phyloP scores from a whole-genome alignment of 164 flowering plant species.

The Berberis vulgaris region DNA sequence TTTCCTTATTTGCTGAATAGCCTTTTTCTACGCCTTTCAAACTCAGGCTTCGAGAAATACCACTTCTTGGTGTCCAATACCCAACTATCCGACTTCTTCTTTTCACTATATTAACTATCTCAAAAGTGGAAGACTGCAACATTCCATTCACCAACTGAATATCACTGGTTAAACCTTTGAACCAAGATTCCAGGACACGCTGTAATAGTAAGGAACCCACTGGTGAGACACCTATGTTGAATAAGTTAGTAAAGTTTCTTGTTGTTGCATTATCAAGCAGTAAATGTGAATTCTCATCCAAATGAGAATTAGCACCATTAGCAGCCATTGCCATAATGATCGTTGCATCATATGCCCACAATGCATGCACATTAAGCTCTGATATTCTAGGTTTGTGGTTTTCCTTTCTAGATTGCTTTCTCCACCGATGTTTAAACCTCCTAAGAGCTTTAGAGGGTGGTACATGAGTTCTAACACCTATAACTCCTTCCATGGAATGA shows the following conservation, averaged over 20 bases:
- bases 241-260: not conserved
- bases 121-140: slow-evolving; percentile 1
- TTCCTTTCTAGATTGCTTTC: not conserved
- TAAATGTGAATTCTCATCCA: not conserved
- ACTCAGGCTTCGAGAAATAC: slow-evolving; percentile 4
- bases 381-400: not conserved
- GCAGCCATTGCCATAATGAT: slow-evolving; percentile 32
- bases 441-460: slow-evolving; percentile 8
- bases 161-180: slow-evolving; percentile 3
- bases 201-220: not conserved
- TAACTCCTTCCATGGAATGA: slow-evolving; percentile 22
- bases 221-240: not conserved
- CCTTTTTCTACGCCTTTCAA: not conserved
- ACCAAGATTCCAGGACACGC: not conserved
- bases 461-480: slow-evolving; percentile 18
- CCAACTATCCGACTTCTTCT: slow-evolving; percentile 1
- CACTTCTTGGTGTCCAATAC: slow-evolving; percentile 9
- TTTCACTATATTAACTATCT: slow-evolving; percentile 3
- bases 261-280: no score
- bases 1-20: not conserved
- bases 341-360: slow-evolving; percentile 46
- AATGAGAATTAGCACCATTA: slow-evolving; percentile 14
- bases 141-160: not conserved
- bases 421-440: slow-evolving; percentile 15
- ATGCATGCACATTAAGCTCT: slow-evolving; percentile 18